Evolutionary conservation across 1,284 basidiomycete genomes (phyloP), one percentile per base, ranked within the genome.

Genomic region (Irpex rosettiformis): DNA sequence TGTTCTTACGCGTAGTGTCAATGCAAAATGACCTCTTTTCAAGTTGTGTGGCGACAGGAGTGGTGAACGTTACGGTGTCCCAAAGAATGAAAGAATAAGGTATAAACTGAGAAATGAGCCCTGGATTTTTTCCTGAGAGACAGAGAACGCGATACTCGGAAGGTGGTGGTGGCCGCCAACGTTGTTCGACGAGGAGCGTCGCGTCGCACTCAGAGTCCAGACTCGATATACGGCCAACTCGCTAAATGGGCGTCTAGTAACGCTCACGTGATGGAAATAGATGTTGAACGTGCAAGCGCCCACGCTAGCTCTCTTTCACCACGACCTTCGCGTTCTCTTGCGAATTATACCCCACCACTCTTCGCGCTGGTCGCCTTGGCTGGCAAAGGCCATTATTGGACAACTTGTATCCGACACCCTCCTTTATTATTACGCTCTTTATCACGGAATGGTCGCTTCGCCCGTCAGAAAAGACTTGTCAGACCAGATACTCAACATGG

Each of bases 401-500:
- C 49, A 55, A 24, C 22, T 5, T 25, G 16, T 30, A 10, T 3
- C 13, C 51, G 30, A 48, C 22, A 45, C 58, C 18, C 49, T 61
- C 64, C 2, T 59, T 64, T 62, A 25, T 55, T 45, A 55, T 18
- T 45, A 66, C 65, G 10, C 49, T 67, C 65, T 25, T 62, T 65
- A 40, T 25, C 43, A n/a, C 30, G 24, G 18, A 47, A 66, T 66
- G 65, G 55, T 61, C 42, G 29, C 61, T 25, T 11, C 59, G 2
- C 24, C 47, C 28, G 18, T 54, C 5, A 52, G 62, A 25, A 53
- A 37, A 28, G 52, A 52, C 27, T 60, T 28, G 28, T 48, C 57
- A 53, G 10, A 11, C 25, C 22, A 27, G 24, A 4, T 58, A n/a
- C 40, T 55, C 54, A 18, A 52, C 25, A 30, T 54, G 13, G 52